A percentile compares a stretch with the other conserved stretches of the same genome.
Evolutionary conservation across 2,329 filamentous ascomycete genomes (phyloP).

Genomic region (Penicillium fuscoglaucum): DNA sequence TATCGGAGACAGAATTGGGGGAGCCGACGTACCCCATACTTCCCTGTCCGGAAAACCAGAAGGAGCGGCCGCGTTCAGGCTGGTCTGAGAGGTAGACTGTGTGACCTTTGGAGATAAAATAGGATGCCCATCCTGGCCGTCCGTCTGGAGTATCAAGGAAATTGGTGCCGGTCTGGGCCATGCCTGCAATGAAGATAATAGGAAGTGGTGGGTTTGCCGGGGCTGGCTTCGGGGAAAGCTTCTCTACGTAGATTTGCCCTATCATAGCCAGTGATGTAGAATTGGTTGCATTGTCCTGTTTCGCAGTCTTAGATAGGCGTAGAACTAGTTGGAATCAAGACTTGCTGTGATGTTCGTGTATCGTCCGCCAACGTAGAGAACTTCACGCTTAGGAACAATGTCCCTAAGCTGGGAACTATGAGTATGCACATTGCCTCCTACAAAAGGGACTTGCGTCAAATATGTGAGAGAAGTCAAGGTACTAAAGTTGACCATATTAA

Average conservation of each 20-base stretch:
- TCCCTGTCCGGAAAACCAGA: conserved; percentile 1
- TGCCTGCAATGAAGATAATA: conserved; percentile 4
- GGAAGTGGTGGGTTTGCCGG: conserved; percentile 1
- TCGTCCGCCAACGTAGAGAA: conserved; percentile 6
- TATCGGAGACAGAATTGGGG: not conserved
- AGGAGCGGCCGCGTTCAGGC: conserved; percentile 3
- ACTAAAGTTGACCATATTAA: not conserved
- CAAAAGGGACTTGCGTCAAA: not conserved
- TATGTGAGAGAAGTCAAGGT: not conserved
- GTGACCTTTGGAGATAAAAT: conserved; percentile 6
- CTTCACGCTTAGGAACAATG: not conserved
- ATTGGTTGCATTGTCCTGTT: not conserved
- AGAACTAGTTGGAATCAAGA: not conserved
- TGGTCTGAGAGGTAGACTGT: conserved; percentile 6
- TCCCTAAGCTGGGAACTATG: conserved; percentile 1
- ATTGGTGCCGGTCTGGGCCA: conserved; percentile 4
- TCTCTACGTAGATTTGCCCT: conserved; percentile 6
- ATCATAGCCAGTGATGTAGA: not conserved
- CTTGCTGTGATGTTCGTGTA: conserved; percentile 5
- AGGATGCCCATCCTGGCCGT: conserved; percentile 5
- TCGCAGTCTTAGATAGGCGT: not conserved
- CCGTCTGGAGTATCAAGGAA: conserved; percentile 7
- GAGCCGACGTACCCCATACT: not conserved
- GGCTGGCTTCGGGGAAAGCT: not conserved
- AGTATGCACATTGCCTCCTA: conserved; percentile 2